Base-by-base conservation (phyloP, 768 basidiomycete species). In the Filobasidium floriforme region DNA sequence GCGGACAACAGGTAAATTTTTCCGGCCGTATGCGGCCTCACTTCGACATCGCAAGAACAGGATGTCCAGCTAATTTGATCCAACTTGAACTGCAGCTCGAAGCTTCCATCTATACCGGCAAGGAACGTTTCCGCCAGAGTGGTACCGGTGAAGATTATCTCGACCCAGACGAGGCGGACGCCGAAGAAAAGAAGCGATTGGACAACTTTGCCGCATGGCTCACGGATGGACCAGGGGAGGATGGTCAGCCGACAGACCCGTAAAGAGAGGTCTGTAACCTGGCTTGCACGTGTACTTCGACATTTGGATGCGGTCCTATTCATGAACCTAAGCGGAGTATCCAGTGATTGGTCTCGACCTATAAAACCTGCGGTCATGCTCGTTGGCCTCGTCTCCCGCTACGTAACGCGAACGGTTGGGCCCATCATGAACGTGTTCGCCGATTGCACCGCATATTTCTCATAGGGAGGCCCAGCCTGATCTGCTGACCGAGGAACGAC, bases 171-270 rank as follows among this genome's bases (percentile, higher is more conserved):
- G 75, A 76, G 43, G 88, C 85, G 4, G 73, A 71, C 43, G 61
- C 72, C 61, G 89, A 87, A 60, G 86, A 96, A 76, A 87, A 88
- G 82, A 84, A 85, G 75, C 85, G 92, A 55, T 78, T 97, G 73
- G 92, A 94, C 62, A 84, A 87, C 76, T 96, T 94, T 74, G 89
- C 90, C 0, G 80, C 85, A 44, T 94, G 92, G 92, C 81, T 96
- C 55, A 83, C 92, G 80, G 83, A 77, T 63, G 76, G 73, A 10
- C 69, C 70, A 19, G 74, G 72, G 9, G 73, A 67, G 26, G 73
- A 72, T 44, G 62, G 61, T 14, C 44, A 60, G 15, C 4, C 61
- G 61, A 60, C 29, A 19, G 29, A 22, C 15, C 29, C 59, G 2
- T 37, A 32, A 60, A 4, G 4, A 32, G 28, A 18, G 2, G 32